Evolutionary conservation across 805 yeast species (phyloP).

Genomic region (Ogataea neopini): DNA sequence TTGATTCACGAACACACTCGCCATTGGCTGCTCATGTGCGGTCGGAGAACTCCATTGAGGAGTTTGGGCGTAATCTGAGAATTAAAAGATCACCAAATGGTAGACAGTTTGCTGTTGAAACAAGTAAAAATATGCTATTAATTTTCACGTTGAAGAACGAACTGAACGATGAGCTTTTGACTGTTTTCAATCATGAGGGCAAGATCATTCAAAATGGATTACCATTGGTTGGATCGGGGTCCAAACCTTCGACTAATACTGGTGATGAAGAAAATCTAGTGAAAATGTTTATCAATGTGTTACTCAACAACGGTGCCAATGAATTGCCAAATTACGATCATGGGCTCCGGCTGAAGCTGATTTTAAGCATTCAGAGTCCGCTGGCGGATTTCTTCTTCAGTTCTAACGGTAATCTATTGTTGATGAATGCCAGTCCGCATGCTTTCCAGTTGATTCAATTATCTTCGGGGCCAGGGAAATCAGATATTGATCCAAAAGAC

Average conservation of each 20-base stretch:
- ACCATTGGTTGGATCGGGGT: slow-evolving; percentile 20
- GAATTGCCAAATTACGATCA: slow-evolving; percentile 35
- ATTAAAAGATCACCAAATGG: slow-evolving; percentile 40
- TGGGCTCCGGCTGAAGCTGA: slow-evolving; percentile 35
- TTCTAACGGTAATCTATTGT: slow-evolving; percentile 27
- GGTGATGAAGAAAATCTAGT: slow-evolving; percentile 20
- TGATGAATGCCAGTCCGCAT: slow-evolving; percentile 34
- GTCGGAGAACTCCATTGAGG: slow-evolving; percentile 42
- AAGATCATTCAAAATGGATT: slow-evolving; percentile 37
- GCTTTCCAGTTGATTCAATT: slow-evolving; percentile 37
- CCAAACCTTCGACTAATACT: slow-evolving; percentile 11
- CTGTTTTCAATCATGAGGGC: slow-evolving; percentile 32
- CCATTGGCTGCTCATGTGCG: slow-evolving; percentile 52
- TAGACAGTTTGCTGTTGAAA: slow-evolving; percentile 42
- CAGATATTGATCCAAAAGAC: slow-evolving; percentile 23
- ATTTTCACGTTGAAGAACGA: slow-evolving; percentile 41
- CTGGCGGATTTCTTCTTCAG: slow-evolving; percentile 32
- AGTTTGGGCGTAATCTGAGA: slow-evolving; percentile 47
- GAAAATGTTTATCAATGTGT: slow-evolving; percentile 29
- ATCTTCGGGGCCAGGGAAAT: slow-evolving; percentile 14
- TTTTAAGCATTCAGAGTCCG: slow-evolving; percentile 37
- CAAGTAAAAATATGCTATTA: slow-evolving; percentile 41
- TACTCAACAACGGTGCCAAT: slow-evolving; percentile 25
- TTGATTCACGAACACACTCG: slow-evolving; percentile 42
- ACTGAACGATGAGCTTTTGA: slow-evolving; percentile 33